Evolutionary conservation across 208 protist genomes (phyloP).

Genomic region (Ichthyophonus hoferi): DNA sequence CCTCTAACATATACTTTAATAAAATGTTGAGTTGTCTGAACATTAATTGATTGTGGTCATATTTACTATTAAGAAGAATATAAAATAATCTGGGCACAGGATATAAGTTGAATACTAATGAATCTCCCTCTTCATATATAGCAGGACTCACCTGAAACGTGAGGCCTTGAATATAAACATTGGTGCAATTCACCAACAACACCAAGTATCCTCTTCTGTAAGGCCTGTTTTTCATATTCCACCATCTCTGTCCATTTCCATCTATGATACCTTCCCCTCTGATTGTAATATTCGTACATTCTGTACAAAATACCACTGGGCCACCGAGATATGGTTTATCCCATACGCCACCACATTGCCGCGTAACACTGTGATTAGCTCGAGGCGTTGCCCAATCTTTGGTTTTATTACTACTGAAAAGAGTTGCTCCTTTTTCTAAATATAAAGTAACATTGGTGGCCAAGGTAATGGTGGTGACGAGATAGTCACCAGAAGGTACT

Average conservation of each 20-base stretch:
- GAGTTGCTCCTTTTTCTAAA: not conserved
- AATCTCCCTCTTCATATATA: too few species aligned
- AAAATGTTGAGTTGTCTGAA: too few species aligned
- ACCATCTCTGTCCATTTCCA: not conserved
- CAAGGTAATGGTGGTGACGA: not conserved
- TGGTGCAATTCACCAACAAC: slow-evolving; percentile 11
- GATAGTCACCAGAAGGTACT: not conserved
- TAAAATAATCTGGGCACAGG: too few species aligned
- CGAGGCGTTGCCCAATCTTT: not conserved
- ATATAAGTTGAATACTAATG: too few species aligned
- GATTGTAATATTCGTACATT: slow-evolving; percentile 2
- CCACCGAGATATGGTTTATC: not conserved
- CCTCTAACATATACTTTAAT: too few species aligned
- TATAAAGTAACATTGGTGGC: not conserved
- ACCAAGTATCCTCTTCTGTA: not conserved
- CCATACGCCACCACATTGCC: not conserved
- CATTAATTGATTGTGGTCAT: too few species aligned
- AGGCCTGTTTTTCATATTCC: not conserved
- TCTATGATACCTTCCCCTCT: slow-evolving; percentile 2
- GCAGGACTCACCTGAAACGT: too few species aligned
- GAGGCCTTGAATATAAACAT: not conserved
- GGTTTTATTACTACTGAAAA: not conserved
- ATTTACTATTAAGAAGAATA: too few species aligned
- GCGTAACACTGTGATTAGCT: not conserved
- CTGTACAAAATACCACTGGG: not conserved